Conservation (phyloP, 2,329 filamentous ascomycete genomes). For the Neurospora sp. region DNA sequence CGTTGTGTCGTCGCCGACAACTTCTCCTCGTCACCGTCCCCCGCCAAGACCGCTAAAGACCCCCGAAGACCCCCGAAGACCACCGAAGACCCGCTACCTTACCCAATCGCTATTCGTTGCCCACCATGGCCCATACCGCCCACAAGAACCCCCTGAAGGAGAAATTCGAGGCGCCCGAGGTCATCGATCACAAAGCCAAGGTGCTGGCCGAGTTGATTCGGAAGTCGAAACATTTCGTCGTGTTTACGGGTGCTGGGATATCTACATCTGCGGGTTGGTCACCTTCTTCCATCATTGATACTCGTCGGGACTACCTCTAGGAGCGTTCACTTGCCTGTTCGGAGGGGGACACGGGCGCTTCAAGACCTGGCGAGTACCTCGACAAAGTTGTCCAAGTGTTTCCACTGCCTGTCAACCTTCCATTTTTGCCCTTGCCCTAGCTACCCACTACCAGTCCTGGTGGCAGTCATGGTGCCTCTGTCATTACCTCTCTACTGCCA, state of each 20-base stretch:
- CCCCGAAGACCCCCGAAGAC: background rate
- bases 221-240: constrained; percentile 35
- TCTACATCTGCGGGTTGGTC: constrained; percentile 33
- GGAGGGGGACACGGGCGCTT: background rate
- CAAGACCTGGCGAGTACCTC: background rate
- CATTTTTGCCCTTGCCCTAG: background rate
- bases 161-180: constrained; percentile 17
- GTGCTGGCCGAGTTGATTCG: constrained; percentile 27
- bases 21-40: background rate
- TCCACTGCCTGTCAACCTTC: background rate
- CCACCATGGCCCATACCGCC: background rate
- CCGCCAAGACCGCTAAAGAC: background rate
- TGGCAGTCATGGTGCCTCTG: background rate
- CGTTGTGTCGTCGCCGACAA: background rate
- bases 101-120: background rate
- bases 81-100: background rate
- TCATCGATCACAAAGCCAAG: constrained; percentile 27
- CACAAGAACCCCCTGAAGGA: background rate
- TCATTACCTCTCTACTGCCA: background rate
- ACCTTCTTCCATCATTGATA: background rate
- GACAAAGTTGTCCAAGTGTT: background rate
- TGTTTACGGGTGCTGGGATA: constrained; percentile 36
- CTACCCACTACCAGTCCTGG: background rate
- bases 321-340: background rate
- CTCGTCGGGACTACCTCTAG: background rate